A percentile compares a stretch with the other conserved stretches of the same genome.
Evolutionary conservation across 176 grass and related monocot genomes (phyloP).

Genomic region (Oryza meyeriana): DNA sequence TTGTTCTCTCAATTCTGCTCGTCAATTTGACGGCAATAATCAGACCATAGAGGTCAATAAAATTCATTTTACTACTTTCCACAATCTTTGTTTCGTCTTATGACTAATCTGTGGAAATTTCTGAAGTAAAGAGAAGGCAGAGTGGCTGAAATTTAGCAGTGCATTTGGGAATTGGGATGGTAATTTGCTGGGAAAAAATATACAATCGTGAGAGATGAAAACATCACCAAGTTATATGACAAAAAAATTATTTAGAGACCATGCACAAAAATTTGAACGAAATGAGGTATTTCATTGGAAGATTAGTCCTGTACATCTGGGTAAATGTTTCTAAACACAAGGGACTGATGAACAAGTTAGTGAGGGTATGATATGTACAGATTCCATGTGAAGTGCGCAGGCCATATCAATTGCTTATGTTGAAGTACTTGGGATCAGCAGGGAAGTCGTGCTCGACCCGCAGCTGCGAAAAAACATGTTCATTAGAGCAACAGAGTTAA

Average conservation of each 20-base stretch:
- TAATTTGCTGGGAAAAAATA: background rate
- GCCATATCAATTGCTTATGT: conserved; percentile 78
- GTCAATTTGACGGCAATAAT: background rate
- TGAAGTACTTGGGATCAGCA: conserved; percentile 90
- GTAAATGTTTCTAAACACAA: conserved; percentile 32
- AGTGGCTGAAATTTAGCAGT: background rate
- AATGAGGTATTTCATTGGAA: conserved; percentile 46
- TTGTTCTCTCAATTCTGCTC: background rate
- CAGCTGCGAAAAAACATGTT: conserved; percentile 48
- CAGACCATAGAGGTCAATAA: background rate
- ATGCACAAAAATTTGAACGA: conserved; percentile 12
- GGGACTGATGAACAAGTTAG: conserved; percentile 30
- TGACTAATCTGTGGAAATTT: no score
- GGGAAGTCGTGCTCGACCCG: conserved; percentile 82
- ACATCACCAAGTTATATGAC: background rate
- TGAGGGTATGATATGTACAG: conserved; percentile 58
- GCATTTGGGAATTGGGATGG: background rate
- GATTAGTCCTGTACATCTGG: conserved; percentile 54
- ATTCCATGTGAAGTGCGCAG: conserved; percentile 24
- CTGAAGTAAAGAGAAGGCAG: background rate
- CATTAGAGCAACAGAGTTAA: conserved; percentile 6
- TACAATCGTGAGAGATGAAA: background rate
- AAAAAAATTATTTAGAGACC: background rate
- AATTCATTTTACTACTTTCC: conserved; percentile 12
- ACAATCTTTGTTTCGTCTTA: background rate